These are phyloP conservation scores for Macrocybe gigantea DNA, from an alignment of 768 basidiomycete genomes.

Conservation along the genomic window DNA sequence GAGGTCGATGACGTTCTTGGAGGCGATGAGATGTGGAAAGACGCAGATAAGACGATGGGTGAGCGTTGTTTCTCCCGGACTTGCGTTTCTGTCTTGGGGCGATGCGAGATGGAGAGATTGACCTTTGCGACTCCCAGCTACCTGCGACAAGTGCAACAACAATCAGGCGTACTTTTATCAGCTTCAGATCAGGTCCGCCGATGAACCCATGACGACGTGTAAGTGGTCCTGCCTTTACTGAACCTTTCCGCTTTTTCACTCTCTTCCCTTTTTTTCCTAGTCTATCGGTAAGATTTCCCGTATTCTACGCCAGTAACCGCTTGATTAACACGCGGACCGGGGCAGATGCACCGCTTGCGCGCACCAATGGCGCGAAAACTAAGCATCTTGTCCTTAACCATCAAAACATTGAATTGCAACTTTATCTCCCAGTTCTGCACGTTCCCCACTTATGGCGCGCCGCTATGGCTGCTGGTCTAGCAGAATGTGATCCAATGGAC, in stretches of 20 bases:
- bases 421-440: no score
- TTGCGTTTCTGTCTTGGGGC: not conserved
- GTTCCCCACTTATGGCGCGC: no score
- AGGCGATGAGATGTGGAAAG: slow-evolving; percentile 89
- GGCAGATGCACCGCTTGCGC: slow-evolving; percentile 56
- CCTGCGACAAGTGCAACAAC: slow-evolving; percentile 77
- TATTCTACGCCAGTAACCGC: not conserved
- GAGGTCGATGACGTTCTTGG: slow-evolving; percentile 94
- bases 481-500: no score
- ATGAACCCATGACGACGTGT: slow-evolving; percentile 85
- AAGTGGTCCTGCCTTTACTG: slow-evolving; percentile 12
- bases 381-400: not conserved
- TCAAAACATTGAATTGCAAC: no score
- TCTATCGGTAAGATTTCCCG: slow-evolving; percentile 48
- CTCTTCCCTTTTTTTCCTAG: slow-evolving; percentile 21
- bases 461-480: no score
- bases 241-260: not conserved
- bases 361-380: slow-evolving; percentile 70
- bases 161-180: slow-evolving; percentile 90
- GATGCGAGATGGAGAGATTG: not conserved
- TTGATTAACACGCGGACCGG: not conserved
- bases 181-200: slow-evolving; percentile 90
- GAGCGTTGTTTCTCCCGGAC: slow-evolving; percentile 14
- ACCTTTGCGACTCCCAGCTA: slow-evolving; percentile 27
- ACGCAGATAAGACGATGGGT: slow-evolving; percentile 87